phyloP scores from a whole-genome alignment of 2,329 filamentous ascomycete species.

The Pestalotiopsis sp. region DNA sequence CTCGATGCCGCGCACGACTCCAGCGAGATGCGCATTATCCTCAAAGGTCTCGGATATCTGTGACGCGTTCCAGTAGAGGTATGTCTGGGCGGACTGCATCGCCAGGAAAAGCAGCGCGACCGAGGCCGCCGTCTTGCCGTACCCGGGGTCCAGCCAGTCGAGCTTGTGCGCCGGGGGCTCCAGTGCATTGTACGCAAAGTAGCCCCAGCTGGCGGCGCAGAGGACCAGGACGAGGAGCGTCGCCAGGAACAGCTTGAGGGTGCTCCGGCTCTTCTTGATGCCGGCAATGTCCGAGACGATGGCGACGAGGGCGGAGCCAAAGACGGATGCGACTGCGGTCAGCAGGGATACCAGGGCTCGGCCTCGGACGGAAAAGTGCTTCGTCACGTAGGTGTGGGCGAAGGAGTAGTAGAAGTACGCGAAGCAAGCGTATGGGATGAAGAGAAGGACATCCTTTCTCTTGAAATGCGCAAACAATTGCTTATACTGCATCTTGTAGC shows the following conservation, averaged over 20 bases:
- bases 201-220: not conserved
- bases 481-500: not conserved
- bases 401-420: conserved; percentile 6
- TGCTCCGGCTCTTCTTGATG: not conserved
- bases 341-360: not conserved
- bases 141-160: not conserved
- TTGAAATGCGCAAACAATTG: not conserved
- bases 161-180: not conserved
- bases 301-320: not conserved
- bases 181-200: not conserved
- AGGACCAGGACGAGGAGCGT: not conserved
- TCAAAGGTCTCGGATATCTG: not conserved
- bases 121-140: not conserved
- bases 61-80: not conserved
- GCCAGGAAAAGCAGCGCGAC: not conserved
- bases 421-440: not conserved
- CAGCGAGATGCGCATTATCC: not conserved
- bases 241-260: not conserved
- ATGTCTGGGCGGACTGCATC: conserved; percentile 1
- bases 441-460: not conserved
- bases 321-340: not conserved
- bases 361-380: conserved; percentile 5
- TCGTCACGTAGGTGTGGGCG: conserved; percentile 5
- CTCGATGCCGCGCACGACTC: not conserved
- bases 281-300: not conserved